Evolutionary conservation across 805 yeast genomes (phyloP).

Genomic region (Myxozyma mucilagina): DNA sequence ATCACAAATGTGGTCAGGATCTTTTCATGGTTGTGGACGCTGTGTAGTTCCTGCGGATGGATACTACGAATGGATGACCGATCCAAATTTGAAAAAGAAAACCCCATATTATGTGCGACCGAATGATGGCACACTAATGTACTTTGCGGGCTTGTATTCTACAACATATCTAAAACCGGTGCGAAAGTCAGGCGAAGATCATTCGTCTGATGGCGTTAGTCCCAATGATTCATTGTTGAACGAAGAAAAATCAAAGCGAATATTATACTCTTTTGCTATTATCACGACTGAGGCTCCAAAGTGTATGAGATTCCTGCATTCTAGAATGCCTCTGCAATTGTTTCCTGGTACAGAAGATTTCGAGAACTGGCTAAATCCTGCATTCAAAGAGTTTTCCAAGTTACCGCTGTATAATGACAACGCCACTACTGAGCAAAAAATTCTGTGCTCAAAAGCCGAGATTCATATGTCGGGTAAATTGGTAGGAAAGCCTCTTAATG

Average conservation of each 20-base stretch:
- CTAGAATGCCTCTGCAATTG: constrained; percentile 74
- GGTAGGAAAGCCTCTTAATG: constrained; percentile 10
- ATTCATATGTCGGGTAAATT: constrained; percentile 24
- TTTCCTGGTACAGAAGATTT: constrained; percentile 57
- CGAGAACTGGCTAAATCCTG: constrained; percentile 63
- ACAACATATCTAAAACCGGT: constrained; percentile 35
- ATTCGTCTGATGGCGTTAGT: background rate
- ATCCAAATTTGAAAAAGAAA: constrained; percentile 34
- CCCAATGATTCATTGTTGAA: background rate
- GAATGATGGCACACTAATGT: constrained; percentile 53
- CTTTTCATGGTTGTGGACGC: constrained; percentile 48
- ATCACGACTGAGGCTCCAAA: constrained; percentile 71
- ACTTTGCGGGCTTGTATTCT: constrained; percentile 62
- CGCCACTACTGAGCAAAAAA: constrained; percentile 1
- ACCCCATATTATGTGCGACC: constrained; percentile 68
- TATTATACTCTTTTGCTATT: constrained; percentile 41
- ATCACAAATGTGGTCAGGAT: constrained; percentile 58
- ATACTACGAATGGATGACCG: constrained; percentile 74
- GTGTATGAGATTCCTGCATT: constrained; percentile 67
- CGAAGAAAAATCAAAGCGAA: background rate
- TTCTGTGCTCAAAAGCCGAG: constrained; percentile 17
- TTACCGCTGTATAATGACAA: constrained; percentile 50
- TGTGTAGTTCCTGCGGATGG: constrained; percentile 82
- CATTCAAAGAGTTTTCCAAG: constrained; percentile 44
- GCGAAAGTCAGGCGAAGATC: constrained; percentile 27